A percentile compares a stretch with the other conserved stretches of the same genome.
Evolutionary conservation across 108 stramenopile species (phyloP).

Genomic region (Cyclostephanos invisitatus): DNA sequence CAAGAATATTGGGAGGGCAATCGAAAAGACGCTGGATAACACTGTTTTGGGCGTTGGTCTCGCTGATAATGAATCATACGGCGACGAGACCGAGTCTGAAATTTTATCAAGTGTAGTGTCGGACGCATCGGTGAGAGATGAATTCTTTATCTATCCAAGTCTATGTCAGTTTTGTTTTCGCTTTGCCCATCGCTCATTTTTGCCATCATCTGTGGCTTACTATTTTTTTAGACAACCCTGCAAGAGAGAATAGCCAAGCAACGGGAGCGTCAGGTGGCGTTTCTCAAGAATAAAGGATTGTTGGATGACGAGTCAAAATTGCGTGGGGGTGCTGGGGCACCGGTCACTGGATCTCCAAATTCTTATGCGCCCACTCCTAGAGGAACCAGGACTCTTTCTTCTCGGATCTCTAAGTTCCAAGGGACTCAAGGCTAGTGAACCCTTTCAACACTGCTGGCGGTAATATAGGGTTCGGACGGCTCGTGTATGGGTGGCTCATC

Average conservation of each 20-base stretch:
- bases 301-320: slow-evolving; percentile 56
- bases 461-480: too few relatives aligned
- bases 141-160: background rate
- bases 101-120: slow-evolving; percentile 11
- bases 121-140: slow-evolving; percentile 25
- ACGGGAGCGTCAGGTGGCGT: slow-evolving; percentile 66
- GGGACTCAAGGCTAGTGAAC: too few relatives aligned
- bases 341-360: slow-evolving; percentile 11
- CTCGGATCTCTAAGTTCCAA: too few relatives aligned
- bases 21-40: slow-evolving; percentile 51
- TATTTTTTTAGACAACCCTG: slow-evolving; percentile 45
- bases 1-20: slow-evolving; percentile 36
- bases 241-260: slow-evolving; percentile 71
- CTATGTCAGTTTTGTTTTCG: background rate
- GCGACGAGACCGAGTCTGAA: slow-evolving; percentile 47
- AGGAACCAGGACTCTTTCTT: background rate
- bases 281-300: slow-evolving; percentile 78
- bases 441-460: too few relatives aligned
- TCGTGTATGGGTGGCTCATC: too few relatives aligned
- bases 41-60: slow-evolving; percentile 42
- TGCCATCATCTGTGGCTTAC: slow-evolving; percentile 16
- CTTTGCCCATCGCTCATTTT: background rate
- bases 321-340: slow-evolving; percentile 39
- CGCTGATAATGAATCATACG: slow-evolving; percentile 48
- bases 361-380: slow-evolving; percentile 6